Evolutionary conservation across 2,329 filamentous ascomycete genomes (phyloP), one percentile per base, ranked within the genome.

Genomic region (Anthostomella pinea): DNA sequence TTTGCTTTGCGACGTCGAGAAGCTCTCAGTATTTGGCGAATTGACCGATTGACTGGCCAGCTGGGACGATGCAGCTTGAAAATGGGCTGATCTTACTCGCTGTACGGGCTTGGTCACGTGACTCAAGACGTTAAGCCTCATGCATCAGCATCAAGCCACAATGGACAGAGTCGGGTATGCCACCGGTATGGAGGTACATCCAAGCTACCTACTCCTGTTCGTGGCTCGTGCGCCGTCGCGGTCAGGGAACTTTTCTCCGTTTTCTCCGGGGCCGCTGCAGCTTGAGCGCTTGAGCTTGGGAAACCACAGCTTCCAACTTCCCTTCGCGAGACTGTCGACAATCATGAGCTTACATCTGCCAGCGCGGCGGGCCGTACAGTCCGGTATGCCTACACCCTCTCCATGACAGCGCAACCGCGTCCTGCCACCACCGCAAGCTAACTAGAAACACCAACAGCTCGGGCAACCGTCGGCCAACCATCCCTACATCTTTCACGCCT

Each of bases 341-440:
- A 56, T 46, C 57, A 88, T 87, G 83, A 85, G 72, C 65, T 63
- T 83, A 53, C 74, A 75, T 62, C 66, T 80, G 57, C 79, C 81
- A 51, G 70, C 79, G 53, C 68, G 78, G 68, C 76, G 75, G 66
- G 66, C 83, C 52, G 68, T 74, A 38, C 68, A 70, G 56, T 69
- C 73, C 59, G 77, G 83, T 87, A 72, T 39, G 70, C 47, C 32
- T 18, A 15, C 11, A 30, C 29, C 11, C 13, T 2, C 10, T 16
- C 10, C 25, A 8, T 25, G 16, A 13, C 19, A 6, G 5, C n/a
- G n/a, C n/a, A n/a, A n/a, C n/a, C n/a, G n/a, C n/a, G n/a, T n/a
- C n/a, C n/a, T n/a, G n/a, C n/a, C n/a, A n/a, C n/a, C n/a, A n/a
- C n/a, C n/a, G n/a, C n/a, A n/a, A n/a, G n/a, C n/a, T n/a, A n/a